Conservation (phyloP, 805 yeast genomes). For the Kazachstania martiniae region DNA sequence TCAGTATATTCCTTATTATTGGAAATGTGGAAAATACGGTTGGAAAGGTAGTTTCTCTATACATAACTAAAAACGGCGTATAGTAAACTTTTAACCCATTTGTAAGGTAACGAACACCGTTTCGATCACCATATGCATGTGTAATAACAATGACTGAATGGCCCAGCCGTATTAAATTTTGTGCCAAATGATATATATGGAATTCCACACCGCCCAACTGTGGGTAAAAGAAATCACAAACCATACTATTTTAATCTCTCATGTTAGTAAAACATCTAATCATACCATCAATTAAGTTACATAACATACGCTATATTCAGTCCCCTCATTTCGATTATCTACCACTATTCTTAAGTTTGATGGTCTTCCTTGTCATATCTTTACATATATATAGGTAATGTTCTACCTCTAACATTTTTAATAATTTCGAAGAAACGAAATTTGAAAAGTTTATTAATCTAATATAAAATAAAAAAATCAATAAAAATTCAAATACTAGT, state of each 20-base stretch:
- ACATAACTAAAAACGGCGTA: slow-evolving; percentile 70
- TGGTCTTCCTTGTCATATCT: too few relatives aligned
- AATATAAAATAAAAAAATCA: too few relatives aligned
- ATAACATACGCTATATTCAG: slow-evolving; percentile 4
- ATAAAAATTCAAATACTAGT: too few relatives aligned
- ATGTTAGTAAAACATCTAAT: not conserved
- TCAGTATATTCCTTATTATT: slow-evolving; percentile 66
- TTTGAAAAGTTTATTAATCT: too few relatives aligned
- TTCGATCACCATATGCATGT: slow-evolving; percentile 75
- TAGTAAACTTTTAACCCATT: slow-evolving; percentile 91
- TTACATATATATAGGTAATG: too few relatives aligned
- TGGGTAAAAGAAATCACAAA: slow-evolving; percentile 94
- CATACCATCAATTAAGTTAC: not conserved
- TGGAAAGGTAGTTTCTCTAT: slow-evolving; percentile 79
- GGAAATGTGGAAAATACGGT: slow-evolving; percentile 86
- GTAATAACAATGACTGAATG: slow-evolving; percentile 82
- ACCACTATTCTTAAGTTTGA: not conserved
- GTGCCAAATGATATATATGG: slow-evolving; percentile 86
- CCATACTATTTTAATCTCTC: slow-evolving; percentile 41
- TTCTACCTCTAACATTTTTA: not conserved
- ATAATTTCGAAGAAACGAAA: too few relatives aligned
- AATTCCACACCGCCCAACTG: slow-evolving; percentile 98
- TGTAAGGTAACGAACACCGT: slow-evolving; percentile 72
- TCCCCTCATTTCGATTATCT: slow-evolving; percentile 3
- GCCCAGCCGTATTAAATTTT: slow-evolving; percentile 66